These are phyloP conservation scores for Madurella fahalii DNA, from an alignment of 2,329 filamentous ascomycete genomes.

Conservation along the genomic window DNA sequence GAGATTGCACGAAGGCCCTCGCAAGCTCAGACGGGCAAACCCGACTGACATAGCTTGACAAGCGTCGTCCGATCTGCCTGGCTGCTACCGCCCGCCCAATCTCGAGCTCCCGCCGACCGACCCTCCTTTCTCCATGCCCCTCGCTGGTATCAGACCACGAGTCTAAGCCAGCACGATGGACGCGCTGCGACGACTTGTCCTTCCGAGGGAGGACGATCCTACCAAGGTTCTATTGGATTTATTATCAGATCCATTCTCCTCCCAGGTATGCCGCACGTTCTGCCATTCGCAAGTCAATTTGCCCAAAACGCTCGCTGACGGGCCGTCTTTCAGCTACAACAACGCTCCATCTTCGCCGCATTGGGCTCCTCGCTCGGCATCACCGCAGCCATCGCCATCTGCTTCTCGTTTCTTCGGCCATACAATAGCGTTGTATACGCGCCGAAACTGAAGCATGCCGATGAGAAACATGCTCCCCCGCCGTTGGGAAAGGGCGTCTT, in stretches of 20 bases:
- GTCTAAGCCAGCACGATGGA: conserved; percentile 8
- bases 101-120: conserved; percentile 10
- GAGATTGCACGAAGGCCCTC: background rate
- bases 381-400: conserved; percentile 66
- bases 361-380: conserved; percentile 75
- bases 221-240: conserved; percentile 32
- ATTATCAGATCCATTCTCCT: conserved; percentile 48
- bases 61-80: too few species aligned
- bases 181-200: conserved; percentile 8
- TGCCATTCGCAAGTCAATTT: background rate
- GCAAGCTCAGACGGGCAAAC: background rate
- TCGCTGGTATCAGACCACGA: conserved; percentile 2
- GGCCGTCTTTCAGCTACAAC: conserved; percentile 36
- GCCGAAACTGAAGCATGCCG: conserved; percentile 87
- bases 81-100: background rate
- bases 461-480: conserved; percentile 84
- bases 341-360: conserved; percentile 69
- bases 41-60: too few species aligned
- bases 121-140: conserved; percentile 11
- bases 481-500: conserved; percentile 82
- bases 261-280: conserved; percentile 35
- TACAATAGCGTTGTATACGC: conserved; percentile 92
- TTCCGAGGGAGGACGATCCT: conserved; percentile 9
- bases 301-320: conserved; percentile 17
- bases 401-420: conserved; percentile 86